A percentile compares a stretch with the other conserved stretches of the same genome.
Conservation (phyloP, 495 filamentous ascomycete genomes). For the Xanthoparmelia taractica region DNA sequence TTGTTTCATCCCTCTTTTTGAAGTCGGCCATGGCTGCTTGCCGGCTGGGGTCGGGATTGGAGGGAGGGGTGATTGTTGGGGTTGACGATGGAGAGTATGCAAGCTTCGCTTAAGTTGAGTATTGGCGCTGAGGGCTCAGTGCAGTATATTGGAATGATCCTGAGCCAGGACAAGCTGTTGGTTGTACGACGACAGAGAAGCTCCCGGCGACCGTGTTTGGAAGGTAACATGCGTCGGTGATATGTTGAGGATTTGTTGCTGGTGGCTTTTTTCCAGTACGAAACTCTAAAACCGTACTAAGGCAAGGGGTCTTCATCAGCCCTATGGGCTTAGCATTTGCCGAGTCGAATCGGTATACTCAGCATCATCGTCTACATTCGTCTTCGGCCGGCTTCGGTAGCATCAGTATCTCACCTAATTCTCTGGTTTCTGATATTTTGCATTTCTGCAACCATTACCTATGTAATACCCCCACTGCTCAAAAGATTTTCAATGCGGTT, state of each 20-base stretch:
- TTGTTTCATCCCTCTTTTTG: constrained; percentile 79
- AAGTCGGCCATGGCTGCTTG: constrained; percentile 56
- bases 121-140: neutral
- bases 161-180: neutral
- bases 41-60: constrained; percentile 1
- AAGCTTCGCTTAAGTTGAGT: neutral
- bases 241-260: neutral
- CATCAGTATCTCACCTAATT: too few species aligned
- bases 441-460: too few species aligned
- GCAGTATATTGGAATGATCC: neutral
- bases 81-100: constrained; percentile 3
- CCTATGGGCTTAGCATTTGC: neutral
- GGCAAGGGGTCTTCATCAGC: neutral
- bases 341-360: too few species aligned
- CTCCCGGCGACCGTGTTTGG: neutral
- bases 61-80: constrained; percentile 2
- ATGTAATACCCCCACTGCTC: too few species aligned
- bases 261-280: neutral
- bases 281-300: neutral
- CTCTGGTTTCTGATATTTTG: too few species aligned
- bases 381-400: too few species aligned
- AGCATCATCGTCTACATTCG: too few species aligned
- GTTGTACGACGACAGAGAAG: neutral
- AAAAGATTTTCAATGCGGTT: too few species aligned
- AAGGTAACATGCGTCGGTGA: neutral